Percentiles rank a stretch among this genome's conserved stretches.
Conservation (phyloP, 129 eudicot genomes). For the Pseudognaphalium luteoalbum region DNA sequence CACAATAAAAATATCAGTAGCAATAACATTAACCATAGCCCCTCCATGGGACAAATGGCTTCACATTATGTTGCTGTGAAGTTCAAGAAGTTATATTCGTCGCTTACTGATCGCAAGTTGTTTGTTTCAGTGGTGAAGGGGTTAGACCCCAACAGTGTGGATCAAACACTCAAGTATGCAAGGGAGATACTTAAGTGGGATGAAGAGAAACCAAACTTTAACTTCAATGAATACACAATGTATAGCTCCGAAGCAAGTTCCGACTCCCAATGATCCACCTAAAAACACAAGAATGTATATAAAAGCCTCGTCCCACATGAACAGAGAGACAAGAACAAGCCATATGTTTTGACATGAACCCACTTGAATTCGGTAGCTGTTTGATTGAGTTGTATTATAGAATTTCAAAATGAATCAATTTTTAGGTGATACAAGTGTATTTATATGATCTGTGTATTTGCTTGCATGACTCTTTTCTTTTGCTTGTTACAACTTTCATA, state of each 20-base stretch:
- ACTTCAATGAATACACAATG: constrained; percentile 58
- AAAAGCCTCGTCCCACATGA: constrained; percentile 10
- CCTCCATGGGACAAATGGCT: constrained; percentile 86
- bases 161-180: constrained; percentile 77
- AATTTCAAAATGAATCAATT: constrained; percentile 12
- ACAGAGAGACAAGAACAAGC: constrained; percentile 13
- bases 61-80: constrained; percentile 80
- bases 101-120: constrained; percentile 67
- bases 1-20: constrained; percentile 49
- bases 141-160: constrained; percentile 79
- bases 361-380: constrained; percentile 28
- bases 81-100: constrained; percentile 72
- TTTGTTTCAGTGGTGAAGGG: constrained; percentile 81
- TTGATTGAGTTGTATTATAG: constrained; percentile 38
- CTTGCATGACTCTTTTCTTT: constrained; percentile 9
- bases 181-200: constrained; percentile 93
- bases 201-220: constrained; percentile 71
- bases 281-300: constrained; percentile 30
- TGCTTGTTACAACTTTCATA: constrained; percentile 4
- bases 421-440: constrained; percentile 26
- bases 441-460: constrained; percentile 16
- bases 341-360: constrained; percentile 22
- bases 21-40: constrained; percentile 63
- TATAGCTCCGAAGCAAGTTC: constrained; percentile 69
- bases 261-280: constrained; percentile 44